Percentiles rank a stretch among this genome's conserved stretches.
phyloP scores from a whole-genome alignment of 495 filamentous ascomycete species.

The Chlorociboria aeruginascens region DNA sequence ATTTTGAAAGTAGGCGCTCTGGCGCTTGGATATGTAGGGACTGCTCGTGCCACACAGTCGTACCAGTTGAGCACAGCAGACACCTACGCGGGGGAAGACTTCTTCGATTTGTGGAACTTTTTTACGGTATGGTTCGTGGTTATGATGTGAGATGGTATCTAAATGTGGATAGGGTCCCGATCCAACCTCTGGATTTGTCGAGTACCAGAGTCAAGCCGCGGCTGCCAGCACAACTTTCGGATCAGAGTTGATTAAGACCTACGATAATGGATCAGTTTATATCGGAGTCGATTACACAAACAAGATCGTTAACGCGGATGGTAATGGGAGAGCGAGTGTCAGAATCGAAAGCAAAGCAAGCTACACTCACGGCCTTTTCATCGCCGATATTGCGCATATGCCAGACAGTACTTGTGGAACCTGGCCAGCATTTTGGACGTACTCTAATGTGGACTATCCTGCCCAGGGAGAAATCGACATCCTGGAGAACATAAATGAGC shows the following conservation, averaged over 20 bases:
- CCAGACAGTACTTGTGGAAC: constrained; percentile 54
- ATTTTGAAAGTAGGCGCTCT: neutral
- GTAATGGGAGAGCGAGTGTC: constrained; percentile 47
- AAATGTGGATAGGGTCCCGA: constrained; percentile 10
- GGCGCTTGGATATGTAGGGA: neutral
- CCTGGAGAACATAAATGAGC: constrained; percentile 68
- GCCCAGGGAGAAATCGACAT: constrained; percentile 78
- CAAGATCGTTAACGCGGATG: constrained; percentile 26
- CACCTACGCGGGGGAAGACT: constrained; percentile 14
- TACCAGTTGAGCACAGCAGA: neutral
- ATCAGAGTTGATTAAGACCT: constrained; percentile 28
- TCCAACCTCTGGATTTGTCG: constrained; percentile 45
- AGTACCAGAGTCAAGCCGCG: constrained; percentile 37
- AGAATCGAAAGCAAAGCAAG: constrained; percentile 53
- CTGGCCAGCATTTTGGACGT: constrained; percentile 26
- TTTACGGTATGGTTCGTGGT: constrained; percentile 6
- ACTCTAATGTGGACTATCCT: constrained; percentile 59
- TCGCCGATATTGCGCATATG: constrained; percentile 66
- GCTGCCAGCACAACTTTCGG: constrained; percentile 34
- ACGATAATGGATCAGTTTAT: constrained; percentile 35
- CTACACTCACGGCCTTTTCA: constrained; percentile 55
- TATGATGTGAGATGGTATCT: too few relatives aligned
- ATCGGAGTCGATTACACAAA: constrained; percentile 38
- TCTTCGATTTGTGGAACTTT: constrained; percentile 20
- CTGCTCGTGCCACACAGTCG: neutral